A percentile compares a stretch with the other conserved stretches of the same genome.
phyloP scores from a whole-genome alignment of 202 grass and related monocot species.

The Zizania palustris region DNA sequence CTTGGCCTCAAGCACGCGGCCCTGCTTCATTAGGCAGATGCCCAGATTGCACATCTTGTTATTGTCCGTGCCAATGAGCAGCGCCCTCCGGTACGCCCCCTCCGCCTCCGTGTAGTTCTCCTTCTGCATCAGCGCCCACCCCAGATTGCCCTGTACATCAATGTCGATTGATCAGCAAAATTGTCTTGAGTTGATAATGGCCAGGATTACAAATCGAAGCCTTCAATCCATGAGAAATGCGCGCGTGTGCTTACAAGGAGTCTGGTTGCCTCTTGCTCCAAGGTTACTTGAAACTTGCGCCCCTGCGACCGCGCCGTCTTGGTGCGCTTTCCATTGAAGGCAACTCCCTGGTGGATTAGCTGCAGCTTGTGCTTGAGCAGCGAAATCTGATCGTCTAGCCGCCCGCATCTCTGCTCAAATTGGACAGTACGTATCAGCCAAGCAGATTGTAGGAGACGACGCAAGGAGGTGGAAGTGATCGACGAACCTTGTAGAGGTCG shows the following conservation, averaged over 20 bases:
- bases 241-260: slow-evolving; percentile 62
- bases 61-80: slow-evolving; percentile 83
- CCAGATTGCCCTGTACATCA: slow-evolving; percentile 81
- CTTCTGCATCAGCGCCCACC: slow-evolving; percentile 99
- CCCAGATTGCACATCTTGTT: slow-evolving; percentile 99
- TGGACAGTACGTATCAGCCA: not conserved
- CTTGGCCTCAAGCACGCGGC: slow-evolving; percentile 81
- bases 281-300: slow-evolving; percentile 92
- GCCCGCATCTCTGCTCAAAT: slow-evolving; percentile 72
- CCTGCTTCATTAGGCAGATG: slow-evolving; percentile 94
- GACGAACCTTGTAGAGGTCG: slow-evolving; percentile 86
- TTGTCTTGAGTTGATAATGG: no score
- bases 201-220: not conserved
- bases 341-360: slow-evolving; percentile 73
- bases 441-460: not conserved
- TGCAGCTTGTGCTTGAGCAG: slow-evolving; percentile 87
- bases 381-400: slow-evolving; percentile 85
- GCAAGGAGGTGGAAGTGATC: not conserved
- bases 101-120: slow-evolving; percentile 93
- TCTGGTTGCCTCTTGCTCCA: slow-evolving; percentile 91
- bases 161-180: not conserved
- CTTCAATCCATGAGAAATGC: not conserved
- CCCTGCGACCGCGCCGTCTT: slow-evolving; percentile 94
- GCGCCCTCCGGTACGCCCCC: slow-evolving; percentile 72
- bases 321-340: slow-evolving; percentile 95